Evolutionary conservation across 108 stramenopile genomes (phyloP).

Genomic region (Stephanodiscus minutulus): DNA sequence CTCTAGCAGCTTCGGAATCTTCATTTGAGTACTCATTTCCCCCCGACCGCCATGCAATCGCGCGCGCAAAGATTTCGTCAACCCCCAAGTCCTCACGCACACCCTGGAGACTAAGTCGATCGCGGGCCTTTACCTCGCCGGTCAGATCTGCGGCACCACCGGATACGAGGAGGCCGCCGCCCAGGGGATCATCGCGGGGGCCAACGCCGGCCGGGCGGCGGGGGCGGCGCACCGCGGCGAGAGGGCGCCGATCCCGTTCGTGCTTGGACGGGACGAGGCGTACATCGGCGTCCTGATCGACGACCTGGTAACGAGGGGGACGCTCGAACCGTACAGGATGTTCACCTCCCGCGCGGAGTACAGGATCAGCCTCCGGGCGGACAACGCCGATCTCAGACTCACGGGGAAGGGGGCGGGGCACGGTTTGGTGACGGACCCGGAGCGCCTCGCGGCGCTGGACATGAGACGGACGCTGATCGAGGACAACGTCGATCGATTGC

Average conservation of each 20-base stretch:
- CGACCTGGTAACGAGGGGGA: slow-evolving; percentile 95
- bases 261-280: slow-evolving; percentile 93
- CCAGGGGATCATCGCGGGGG: slow-evolving; percentile 94
- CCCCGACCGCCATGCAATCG: neutral
- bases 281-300: slow-evolving; percentile 98
- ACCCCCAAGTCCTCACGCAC: slow-evolving; percentile 88
- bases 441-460: slow-evolving; percentile 80
- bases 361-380: slow-evolving; percentile 86
- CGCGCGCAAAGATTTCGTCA: slow-evolving; percentile 81
- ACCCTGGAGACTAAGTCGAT: slow-evolving; percentile 93
- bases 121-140: slow-evolving; percentile 92
- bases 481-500: slow-evolving; percentile 62
- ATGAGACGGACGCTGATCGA: slow-evolving; percentile 75
- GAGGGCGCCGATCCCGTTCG: slow-evolving; percentile 67
- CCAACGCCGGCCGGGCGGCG: slow-evolving; percentile 85
- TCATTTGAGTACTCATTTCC: neutral
- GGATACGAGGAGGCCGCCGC: slow-evolving; percentile 99
- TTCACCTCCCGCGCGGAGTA: slow-evolving; percentile 97
- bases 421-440: slow-evolving; percentile 85
- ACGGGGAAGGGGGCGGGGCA: slow-evolving; percentile 89
- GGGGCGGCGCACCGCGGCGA: slow-evolving; percentile 57
- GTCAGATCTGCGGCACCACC: slow-evolving; percentile 98
- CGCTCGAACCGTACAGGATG: slow-evolving; percentile 97
- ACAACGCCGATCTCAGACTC: slow-evolving; percentile 96
- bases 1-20: neutral